These are phyloP conservation scores for Ogataea pignaliae DNA, from an alignment of 805 yeast genomes.

Conservation along the genomic window DNA sequence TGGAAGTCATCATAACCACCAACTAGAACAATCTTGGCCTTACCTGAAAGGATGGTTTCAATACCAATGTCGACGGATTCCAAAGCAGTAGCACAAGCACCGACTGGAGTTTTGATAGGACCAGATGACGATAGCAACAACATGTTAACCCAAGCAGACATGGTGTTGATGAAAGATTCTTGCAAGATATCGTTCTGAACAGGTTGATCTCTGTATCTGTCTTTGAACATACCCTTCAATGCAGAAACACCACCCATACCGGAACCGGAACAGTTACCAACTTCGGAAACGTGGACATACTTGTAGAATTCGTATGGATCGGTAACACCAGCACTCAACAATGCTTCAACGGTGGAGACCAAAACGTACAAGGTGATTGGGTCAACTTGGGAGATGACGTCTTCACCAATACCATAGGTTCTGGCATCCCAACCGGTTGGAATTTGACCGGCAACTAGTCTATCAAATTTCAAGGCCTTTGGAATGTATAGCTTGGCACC, in stretches of 20 bases:
- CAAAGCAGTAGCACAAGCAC: slow-evolving; percentile 99
- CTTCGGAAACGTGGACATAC: slow-evolving; percentile 96
- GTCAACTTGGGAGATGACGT: slow-evolving; percentile 89
- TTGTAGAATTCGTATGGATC: slow-evolving; percentile 99
- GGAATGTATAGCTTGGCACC: slow-evolving; percentile 92
- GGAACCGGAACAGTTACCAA: slow-evolving; percentile 99
- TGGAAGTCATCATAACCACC: slow-evolving; percentile 99
- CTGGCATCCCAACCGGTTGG: slow-evolving; percentile 99
- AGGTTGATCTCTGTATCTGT: slow-evolving; percentile 86
- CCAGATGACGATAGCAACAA: slow-evolving; percentile 94
- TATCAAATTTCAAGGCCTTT: slow-evolving; percentile 71
- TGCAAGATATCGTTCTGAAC: slow-evolving; percentile 96
- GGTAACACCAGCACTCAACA: slow-evolving; percentile 89
- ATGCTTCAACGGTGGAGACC: slow-evolving; percentile 94
- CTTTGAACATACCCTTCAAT: slow-evolving; percentile 95
- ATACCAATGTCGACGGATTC: slow-evolving; percentile 96
- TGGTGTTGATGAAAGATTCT: slow-evolving; percentile 97
- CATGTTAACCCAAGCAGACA: slow-evolving; percentile 99
- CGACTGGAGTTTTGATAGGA: slow-evolving; percentile 98
- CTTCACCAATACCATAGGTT: slow-evolving; percentile 93
- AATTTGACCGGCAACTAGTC: slow-evolving; percentile 86
- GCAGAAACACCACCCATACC: slow-evolving; percentile 99
- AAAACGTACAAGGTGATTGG: slow-evolving; percentile 90
- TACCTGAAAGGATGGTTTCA: slow-evolving; percentile 88
- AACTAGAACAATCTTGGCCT: slow-evolving; percentile 93